These are phyloP conservation scores for Xerocomellus chrysenteron DNA, from an alignment of 768 basidiomycete species.

Conservation along the genomic window DNA sequence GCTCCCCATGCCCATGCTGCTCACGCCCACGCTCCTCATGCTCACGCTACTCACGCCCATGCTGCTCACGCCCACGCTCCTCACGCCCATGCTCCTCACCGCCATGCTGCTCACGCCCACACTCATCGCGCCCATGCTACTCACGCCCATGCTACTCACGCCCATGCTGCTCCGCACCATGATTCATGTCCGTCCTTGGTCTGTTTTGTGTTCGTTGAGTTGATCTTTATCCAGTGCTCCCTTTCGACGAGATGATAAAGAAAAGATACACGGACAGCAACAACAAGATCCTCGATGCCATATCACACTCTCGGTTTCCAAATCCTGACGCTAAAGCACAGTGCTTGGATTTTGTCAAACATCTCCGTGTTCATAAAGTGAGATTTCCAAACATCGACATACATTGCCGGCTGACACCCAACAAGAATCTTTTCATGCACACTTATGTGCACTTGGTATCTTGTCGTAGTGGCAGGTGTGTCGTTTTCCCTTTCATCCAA, in stretches of 20 bases:
- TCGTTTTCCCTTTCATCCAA: not conserved
- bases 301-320: slow-evolving; percentile 4
- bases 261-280: not conserved
- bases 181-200: slow-evolving; percentile 12
- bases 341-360: slow-evolving; percentile 7
- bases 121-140: no score
- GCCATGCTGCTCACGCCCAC: no score
- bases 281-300: not conserved
- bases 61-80: no score
- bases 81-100: no score
- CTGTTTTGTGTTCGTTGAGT: not conserved
- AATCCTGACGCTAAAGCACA: not conserved
- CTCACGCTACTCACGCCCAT: no score
- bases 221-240: slow-evolving; percentile 5
- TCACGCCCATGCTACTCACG: not conserved
- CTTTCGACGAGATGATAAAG: slow-evolving; percentile 6
- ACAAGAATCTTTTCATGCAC: slow-evolving; percentile 27
- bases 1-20: not conserved
- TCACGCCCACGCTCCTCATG: no score
- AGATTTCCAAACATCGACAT: not conserved
- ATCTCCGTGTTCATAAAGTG: slow-evolving; percentile 24
- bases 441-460: slow-evolving; percentile 22
- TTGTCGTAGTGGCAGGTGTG: slow-evolving; percentile 15
- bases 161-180: not conserved
- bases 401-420: slow-evolving; percentile 3